Base-by-base conservation (phyloP, 306 rosid genomes). In the Quercus robur region DNA sequence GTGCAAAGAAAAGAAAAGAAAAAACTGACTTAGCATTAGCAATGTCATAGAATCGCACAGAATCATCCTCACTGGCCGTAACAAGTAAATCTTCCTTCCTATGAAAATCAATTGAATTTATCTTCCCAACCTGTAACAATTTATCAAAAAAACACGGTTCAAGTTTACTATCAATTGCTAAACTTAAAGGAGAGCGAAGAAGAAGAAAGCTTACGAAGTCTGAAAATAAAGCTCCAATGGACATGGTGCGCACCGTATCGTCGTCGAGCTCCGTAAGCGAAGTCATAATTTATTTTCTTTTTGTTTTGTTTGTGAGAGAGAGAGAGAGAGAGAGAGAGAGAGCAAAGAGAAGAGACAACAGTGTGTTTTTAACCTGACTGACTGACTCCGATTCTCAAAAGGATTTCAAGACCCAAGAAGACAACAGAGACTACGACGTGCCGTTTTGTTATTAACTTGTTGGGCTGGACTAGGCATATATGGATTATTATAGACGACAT, bases 41-140 rank as follows among this genome's bases (percentile, higher is more conserved):
- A 74, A 87, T 93, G 85, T 94, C 99, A 72, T 93, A 94, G 68
- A 94, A 92, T 15, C 99, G 90, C 78, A 94, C 97, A 0, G 99
- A 93, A 70, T 94, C 99, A 77, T 94, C 99, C 75, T 90, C 97
- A 81, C 97, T 87, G 38, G 97, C 89, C 6, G 97, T 93, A 67
- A 93, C 94, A 63, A 94, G 89, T 75, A 94, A 86, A 88, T 94
- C 97, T 59, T 94, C 99, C 90, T 85, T 91, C 2, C 97, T 91
- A 80, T 94, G 99, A 61, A 94, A 94, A 86, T 91, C 99, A 74
- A 94, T 80, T 2, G 97, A 94, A 82, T 84, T 87, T 76, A 94
- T 89, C 86, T 90, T 94, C 76, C 97, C 99, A 74, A 81, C 92
- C 98, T 94, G 86, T 68, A 86, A 77, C 4, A 26, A 30, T 18